phyloP scores from a whole-genome alignment of 2,329 filamentous ascomycete species.

The Phaeosphaeriaceae sp. region DNA sequence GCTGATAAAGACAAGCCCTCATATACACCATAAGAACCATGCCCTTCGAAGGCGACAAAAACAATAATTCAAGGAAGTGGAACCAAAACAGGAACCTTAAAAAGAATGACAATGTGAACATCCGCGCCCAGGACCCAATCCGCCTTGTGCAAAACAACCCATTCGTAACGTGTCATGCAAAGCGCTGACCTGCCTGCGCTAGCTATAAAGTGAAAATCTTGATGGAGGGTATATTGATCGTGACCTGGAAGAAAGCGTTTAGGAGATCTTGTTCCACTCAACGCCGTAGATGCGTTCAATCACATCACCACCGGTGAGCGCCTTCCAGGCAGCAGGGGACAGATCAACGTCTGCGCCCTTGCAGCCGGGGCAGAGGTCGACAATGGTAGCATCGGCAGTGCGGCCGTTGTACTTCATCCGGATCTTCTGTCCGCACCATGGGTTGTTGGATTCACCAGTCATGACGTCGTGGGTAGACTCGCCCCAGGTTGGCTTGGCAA shows the following conservation, averaged over 20 bases:
- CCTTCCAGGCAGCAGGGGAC: conserved; percentile 38
- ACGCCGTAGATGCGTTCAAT: conserved; percentile 29
- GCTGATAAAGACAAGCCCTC: conserved; percentile 18
- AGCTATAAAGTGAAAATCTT: conserved; percentile 35
- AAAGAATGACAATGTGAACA: conserved; percentile 7
- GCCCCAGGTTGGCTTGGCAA: conserved; percentile 36
- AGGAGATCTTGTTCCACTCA: conserved; percentile 31
- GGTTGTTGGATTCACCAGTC: conserved; percentile 42
- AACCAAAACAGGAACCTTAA: conserved; percentile 18
- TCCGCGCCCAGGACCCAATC: conserved; percentile 13
- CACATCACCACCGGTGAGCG: conserved; percentile 30
- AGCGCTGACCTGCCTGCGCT: conserved; percentile 50
- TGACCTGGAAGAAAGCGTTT: conserved; percentile 20
- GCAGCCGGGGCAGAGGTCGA: conserved; percentile 47
- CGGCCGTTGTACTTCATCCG: conserved; percentile 40
- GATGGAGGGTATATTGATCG: conserved; percentile 33
- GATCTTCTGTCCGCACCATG: conserved; percentile 44
- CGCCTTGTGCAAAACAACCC: conserved; percentile 25
- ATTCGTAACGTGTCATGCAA: conserved; percentile 47
- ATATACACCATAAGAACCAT: conserved; percentile 29
- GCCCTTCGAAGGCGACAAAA: conserved; percentile 4
- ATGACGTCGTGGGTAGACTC: conserved; percentile 36
- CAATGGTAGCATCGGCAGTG: conserved; percentile 33
- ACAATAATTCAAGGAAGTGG: conserved; percentile 13
- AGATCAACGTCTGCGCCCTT: conserved; percentile 36